Evolutionary conservation across 371 early-diverging fungal genomes (phyloP), one percentile per base, ranked within the genome.

Genomic region (Syncephalastrum monosporum): DNA sequence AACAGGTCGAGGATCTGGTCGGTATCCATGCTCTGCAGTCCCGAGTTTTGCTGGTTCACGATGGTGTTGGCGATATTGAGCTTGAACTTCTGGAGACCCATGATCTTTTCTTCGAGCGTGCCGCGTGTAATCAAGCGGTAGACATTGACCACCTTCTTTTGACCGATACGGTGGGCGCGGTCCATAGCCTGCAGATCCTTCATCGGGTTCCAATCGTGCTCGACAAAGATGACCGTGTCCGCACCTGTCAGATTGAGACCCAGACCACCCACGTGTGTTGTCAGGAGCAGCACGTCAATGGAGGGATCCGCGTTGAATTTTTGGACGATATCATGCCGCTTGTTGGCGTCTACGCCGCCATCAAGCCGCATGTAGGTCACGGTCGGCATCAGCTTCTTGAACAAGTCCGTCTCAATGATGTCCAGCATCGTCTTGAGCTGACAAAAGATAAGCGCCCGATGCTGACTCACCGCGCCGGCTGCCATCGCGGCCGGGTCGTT

Each of bases 181-280:
- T 97, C 99, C 99, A 97, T 98, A 4, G 99, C 99, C 69, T 98
- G 98, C 42, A 93, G 61, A 69, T 93, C 93, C 65, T 89, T 94
- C 89, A 96, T 96, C 2, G 99, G 99, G 72, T 99, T 99, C 95
- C 99, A 99, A 67, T 99, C 99, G 74, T 99, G 99, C 73, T 99
- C 99, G 14, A 98, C 97, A 84, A 99, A 98, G 29, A 99, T 97
- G 6, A 99, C 99, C 2, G 97, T 98, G 67, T 99, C 98, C 5
- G 99, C 99, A 12, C 97, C 97, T 5, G 99, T 99, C 63, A 99
- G 72, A 62, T 99, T 99, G 4, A 99, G 83, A 3, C 99, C 99
- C 8, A 99, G 80, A 3, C 99, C 99, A 68, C 99, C 99, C 15
- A 98, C 97, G 53, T 91, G 92, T 0, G 99, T 99, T 24, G 99